These are phyloP conservation scores for Psidium guajava DNA, from an alignment of 345 rosid species.

Conservation along the genomic window DNA sequence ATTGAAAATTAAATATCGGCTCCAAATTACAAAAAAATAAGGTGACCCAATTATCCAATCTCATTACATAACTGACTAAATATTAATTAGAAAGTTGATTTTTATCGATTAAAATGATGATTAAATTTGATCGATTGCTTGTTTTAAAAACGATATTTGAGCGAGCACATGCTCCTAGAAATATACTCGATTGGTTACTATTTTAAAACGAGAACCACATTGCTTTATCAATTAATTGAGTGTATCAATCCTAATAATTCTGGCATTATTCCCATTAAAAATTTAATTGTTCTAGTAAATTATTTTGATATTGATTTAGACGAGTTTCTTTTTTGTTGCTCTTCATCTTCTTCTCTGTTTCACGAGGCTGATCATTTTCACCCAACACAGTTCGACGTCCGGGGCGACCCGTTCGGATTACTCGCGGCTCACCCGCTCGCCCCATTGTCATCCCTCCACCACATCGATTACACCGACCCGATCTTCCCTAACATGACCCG, in stretches of 20 bases:
- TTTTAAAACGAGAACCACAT: not conserved
- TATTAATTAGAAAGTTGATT: not conserved
- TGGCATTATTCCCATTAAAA: not conserved
- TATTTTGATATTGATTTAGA: not conserved
- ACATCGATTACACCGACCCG: slow-evolving; percentile 43
- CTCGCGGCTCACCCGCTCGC: slow-evolving; percentile 58
- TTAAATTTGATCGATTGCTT: not conserved
- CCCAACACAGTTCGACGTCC: slow-evolving; percentile 50
- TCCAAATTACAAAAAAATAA: not conserved
- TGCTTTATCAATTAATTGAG: not conserved
- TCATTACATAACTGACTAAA: not conserved
- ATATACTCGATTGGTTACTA: not conserved
- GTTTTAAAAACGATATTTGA: not conserved
- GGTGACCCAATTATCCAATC: not conserved
- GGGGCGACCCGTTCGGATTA: slow-evolving; percentile 63
- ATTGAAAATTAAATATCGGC: not conserved
- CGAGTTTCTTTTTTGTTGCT: not conserved
- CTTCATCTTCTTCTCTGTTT: not conserved
- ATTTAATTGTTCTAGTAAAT: not conserved
- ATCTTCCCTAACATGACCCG: slow-evolving; percentile 72
- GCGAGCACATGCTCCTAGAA: not conserved
- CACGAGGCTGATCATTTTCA: not conserved
- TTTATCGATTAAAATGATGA: not conserved
- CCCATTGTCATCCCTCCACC: slow-evolving; percentile 73
- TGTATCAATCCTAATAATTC: not conserved